Evolutionary conservation across 805 yeast species (phyloP).

Genomic region (Nakazawaea pomicola): DNA sequence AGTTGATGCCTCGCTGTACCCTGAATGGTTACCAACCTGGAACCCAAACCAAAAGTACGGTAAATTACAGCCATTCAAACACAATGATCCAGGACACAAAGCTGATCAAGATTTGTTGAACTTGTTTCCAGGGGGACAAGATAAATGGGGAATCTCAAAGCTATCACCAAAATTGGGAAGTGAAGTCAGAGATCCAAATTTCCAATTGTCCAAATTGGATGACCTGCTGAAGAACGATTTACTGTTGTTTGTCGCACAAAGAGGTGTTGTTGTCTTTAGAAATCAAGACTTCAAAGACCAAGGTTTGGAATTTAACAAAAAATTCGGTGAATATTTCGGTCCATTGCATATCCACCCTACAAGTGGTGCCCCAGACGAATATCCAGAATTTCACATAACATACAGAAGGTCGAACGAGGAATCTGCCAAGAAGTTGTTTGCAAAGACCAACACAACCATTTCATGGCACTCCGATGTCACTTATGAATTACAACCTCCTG

Average conservation of each 20-base stretch:
- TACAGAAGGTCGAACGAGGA: conserved; percentile 43
- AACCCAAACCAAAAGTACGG: conserved; percentile 50
- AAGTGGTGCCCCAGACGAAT: conserved; percentile 58
- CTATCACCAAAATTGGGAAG: conserved; percentile 70
- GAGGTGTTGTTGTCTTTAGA: conserved; percentile 65
- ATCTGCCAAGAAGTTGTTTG: conserved; percentile 31
- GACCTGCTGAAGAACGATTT: conserved; percentile 60
- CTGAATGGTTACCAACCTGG: conserved; percentile 67
- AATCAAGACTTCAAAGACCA: conserved; percentile 59
- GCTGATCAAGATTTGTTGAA: conserved; percentile 57
- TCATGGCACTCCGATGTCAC: conserved; percentile 74
- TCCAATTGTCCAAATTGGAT: conserved; percentile 52
- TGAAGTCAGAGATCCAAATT: conserved; percentile 42
- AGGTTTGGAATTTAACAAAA: conserved; percentile 41
- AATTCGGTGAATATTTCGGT: conserved; percentile 63
- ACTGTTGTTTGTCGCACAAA: conserved; percentile 61
- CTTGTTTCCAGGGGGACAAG: conserved; percentile 33
- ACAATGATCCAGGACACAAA: conserved; percentile 56
- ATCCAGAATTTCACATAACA: conserved; percentile 59
- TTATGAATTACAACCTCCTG: conserved; percentile 71
- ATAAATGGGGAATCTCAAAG: conserved; percentile 22
- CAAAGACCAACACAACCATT: conserved; percentile 31
- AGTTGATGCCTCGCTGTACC: conserved; percentile 32
- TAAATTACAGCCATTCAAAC: conserved; percentile 51
- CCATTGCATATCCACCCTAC: conserved; percentile 71